Evolutionary conservation across 1,284 basidiomycete species (phyloP).

Genomic region (Omphalotus olearius): DNA sequence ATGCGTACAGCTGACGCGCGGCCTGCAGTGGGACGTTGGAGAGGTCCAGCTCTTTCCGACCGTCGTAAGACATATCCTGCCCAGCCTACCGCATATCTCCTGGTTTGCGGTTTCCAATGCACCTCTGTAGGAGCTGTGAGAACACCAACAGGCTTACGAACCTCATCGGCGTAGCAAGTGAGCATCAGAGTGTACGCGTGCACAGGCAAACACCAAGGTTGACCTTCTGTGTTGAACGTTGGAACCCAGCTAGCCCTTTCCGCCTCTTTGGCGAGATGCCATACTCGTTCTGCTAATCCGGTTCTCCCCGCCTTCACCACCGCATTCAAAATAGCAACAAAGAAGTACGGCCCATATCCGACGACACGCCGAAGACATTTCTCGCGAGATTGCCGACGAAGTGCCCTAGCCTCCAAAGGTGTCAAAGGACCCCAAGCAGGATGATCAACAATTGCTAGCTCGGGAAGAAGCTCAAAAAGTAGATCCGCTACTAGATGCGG

Average conservation of each 20-base stretch:
- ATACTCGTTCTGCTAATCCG: conserved; percentile 59
- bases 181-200: conserved; percentile 72
- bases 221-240: conserved; percentile 14
- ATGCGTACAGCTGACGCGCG: conserved; percentile 6
- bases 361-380: conserved; percentile 38
- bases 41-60: background rate
- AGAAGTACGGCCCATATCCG: conserved; percentile 52
- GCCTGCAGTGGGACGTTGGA: conserved; percentile 6
- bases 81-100: conserved; percentile 11
- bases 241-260: conserved; percentile 48
- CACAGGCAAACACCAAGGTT: conserved; percentile 59
- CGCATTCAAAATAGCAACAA: conserved; percentile 55
- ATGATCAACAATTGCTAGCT: conserved; percentile 38
- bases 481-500: conserved; percentile 38
- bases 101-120: conserved; percentile 3
- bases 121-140: background rate
- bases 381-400: conserved; percentile 22
- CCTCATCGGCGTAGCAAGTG: conserved; percentile 51
- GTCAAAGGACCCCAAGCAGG: conserved; percentile 28
- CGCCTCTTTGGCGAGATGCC: conserved; percentile 52
- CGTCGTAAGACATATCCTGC: background rate
- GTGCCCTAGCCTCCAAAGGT: conserved; percentile 17
- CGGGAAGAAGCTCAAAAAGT: conserved; percentile 52
- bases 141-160: conserved; percentile 23
- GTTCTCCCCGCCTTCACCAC: conserved; percentile 52